A percentile compares a stretch with the other conserved stretches of the same genome.
Evolutionary conservation across 176 grass and related monocot genomes (phyloP).

Genomic region (Oryza longistaminata): DNA sequence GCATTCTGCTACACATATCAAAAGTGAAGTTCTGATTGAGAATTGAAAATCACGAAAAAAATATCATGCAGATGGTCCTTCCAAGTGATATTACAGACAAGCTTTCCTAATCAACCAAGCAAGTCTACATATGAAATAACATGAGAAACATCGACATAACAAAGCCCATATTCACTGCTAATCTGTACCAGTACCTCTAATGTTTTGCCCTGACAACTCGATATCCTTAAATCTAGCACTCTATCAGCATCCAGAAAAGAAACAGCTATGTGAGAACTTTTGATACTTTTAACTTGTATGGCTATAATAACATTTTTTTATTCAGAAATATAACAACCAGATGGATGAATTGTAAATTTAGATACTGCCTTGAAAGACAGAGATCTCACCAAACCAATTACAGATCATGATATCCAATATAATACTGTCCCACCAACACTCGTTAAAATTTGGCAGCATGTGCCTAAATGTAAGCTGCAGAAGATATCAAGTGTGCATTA

Average conservation of each 20-base stretch:
- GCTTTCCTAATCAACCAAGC: background rate
- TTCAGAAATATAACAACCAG: background rate
- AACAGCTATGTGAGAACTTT: no score
- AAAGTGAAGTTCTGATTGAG: no score
- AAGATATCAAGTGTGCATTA: slow-evolving; percentile 21
- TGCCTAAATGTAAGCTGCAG: slow-evolving; percentile 93
- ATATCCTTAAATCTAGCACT: no score
- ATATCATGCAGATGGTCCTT: no score
- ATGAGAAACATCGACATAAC: no score
- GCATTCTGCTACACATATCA: background rate
- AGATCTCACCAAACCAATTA: slow-evolving; percentile 89
- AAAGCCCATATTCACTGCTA: no score
- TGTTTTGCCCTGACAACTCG: no score
- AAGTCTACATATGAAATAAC: background rate
- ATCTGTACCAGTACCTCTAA: no score
- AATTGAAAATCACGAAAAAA: no score
- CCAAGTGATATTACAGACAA: no score
- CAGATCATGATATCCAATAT: slow-evolving; percentile 85
- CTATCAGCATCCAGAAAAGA: no score
- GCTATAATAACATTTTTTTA: background rate
- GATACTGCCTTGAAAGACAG: background rate
- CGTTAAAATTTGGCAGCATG: slow-evolving; percentile 99
- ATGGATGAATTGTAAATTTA: background rate
- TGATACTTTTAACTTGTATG: no score
- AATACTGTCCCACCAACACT: slow-evolving; percentile 98